A percentile compares a stretch with the other conserved stretches of the same genome.
Conservation (phyloP, 2,329 filamentous ascomycete genomes). For the Fusarium chlamydosporum region DNA sequence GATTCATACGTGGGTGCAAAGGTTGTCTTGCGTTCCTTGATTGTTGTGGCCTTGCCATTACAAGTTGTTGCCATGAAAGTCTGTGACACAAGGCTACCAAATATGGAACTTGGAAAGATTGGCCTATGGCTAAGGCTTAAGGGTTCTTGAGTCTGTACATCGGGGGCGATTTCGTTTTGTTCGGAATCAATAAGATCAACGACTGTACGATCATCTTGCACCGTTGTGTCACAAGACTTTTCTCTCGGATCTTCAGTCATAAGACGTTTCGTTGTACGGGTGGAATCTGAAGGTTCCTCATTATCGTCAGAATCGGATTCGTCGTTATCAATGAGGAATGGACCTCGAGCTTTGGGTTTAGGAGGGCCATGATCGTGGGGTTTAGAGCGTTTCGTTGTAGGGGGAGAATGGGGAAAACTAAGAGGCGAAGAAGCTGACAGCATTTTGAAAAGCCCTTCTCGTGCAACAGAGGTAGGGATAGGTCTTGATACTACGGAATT, state of each 20-base stretch:
- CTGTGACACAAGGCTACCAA: constrained; percentile 47
- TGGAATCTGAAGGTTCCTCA: constrained; percentile 7
- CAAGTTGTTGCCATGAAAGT: constrained; percentile 67
- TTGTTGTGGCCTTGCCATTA: constrained; percentile 68
- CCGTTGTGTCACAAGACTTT: constrained; percentile 15
- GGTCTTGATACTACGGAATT: neutral
- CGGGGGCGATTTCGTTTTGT: constrained; percentile 8
- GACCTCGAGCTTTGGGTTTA: constrained; percentile 56
- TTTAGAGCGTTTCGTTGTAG: constrained; percentile 55
- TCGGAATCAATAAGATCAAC: constrained; percentile 12
- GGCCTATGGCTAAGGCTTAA: constrained; percentile 44
- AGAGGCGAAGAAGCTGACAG: constrained; percentile 72
- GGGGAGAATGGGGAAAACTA: constrained; percentile 65
- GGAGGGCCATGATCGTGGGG: constrained; percentile 55
- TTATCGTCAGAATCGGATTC: constrained; percentile 53
- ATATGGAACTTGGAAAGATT: constrained; percentile 50
- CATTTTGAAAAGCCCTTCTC: constrained; percentile 60
- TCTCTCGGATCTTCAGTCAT: constrained; percentile 51
- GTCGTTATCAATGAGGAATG: constrained; percentile 59
- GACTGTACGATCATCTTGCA: constrained; percentile 5
- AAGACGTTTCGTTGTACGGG: constrained; percentile 52
- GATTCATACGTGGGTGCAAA: constrained; percentile 71
- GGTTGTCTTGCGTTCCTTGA: constrained; percentile 67
- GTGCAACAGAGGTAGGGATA: neutral
- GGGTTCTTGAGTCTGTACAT: constrained; percentile 24